phyloP scores from a whole-genome alignment of 2,329 filamentous ascomycete genomes.

The Fusarium piperis region DNA sequence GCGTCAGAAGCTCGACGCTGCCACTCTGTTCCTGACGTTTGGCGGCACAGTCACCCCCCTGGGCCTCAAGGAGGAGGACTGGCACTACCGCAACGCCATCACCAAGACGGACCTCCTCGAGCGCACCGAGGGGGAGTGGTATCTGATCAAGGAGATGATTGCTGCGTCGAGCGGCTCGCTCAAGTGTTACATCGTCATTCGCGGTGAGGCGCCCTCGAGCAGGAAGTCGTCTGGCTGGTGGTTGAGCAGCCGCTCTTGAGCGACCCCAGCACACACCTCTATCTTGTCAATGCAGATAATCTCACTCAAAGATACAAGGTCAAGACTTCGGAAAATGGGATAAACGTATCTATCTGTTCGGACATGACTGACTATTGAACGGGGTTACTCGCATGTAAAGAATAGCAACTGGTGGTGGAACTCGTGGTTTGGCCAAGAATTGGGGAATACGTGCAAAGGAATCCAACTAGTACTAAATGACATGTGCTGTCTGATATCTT shows the following conservation, averaged over 20 bases:
- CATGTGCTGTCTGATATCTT: neutral
- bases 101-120: conserved; percentile 40
- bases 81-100: conserved; percentile 40
- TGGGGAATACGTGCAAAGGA: neutral
- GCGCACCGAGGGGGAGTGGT: conserved; percentile 41
- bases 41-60: conserved; percentile 37
- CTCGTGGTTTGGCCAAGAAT: neutral
- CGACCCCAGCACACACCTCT: neutral
- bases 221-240: conserved; percentile 29
- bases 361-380: neutral
- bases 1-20: conserved; percentile 34
- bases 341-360: neutral
- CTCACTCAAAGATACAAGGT: neutral
- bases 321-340: neutral
- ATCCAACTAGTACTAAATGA: neutral
- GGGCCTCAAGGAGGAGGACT: conserved; percentile 33
- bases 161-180: conserved; percentile 33
- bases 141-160: conserved; percentile 43
- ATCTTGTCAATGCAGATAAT: neutral
- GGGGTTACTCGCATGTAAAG: neutral
- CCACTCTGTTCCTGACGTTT: conserved; percentile 39
- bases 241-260: conserved; percentile 28
- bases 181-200: conserved; percentile 41
- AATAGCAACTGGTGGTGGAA: conserved; percentile 1
- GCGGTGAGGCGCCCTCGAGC: conserved; percentile 16